Evolutionary conservation across 495 filamentous ascomycete species (phyloP).

Genomic region (Glutinoglossum americanum): DNA sequence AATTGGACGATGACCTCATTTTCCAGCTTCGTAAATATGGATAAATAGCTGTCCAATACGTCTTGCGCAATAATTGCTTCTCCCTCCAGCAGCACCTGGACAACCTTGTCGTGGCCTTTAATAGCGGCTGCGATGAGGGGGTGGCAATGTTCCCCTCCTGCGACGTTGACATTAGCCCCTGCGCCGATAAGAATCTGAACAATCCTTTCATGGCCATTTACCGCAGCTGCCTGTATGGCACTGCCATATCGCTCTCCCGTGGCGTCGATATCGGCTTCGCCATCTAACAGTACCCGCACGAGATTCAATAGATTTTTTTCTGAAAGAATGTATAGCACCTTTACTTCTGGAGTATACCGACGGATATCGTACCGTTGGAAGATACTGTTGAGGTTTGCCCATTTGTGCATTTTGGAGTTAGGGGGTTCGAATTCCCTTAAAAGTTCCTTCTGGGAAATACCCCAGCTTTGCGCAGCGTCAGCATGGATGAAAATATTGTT

Average conservation of each 20-base stretch:
- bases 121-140: neutral
- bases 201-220: constrained; percentile 11
- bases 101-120: neutral
- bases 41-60: no score
- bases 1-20: neutral
- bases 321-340: constrained; percentile 26
- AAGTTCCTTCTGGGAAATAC: constrained; percentile 16
- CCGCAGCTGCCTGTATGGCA: constrained; percentile 25
- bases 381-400: constrained; percentile 21
- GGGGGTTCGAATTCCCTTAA: constrained; percentile 13
- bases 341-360: constrained; percentile 16
- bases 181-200: constrained; percentile 9
- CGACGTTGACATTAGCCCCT: neutral
- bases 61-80: neutral
- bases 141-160: neutral
- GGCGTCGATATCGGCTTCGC: constrained; percentile 12
- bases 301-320: constrained; percentile 21
- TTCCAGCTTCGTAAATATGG: neutral
- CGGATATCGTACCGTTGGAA: constrained; percentile 15
- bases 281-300: constrained; percentile 12
- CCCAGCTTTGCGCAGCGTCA: constrained; percentile 15
- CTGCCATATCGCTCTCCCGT: constrained; percentile 18
- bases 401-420: constrained; percentile 8
- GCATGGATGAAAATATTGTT: constrained; percentile 24
- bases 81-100: neutral